Evolutionary conservation across 345 rosid genomes (phyloP), one percentile per base, ranked within the genome.

Genomic region (Sisymbrium irio): DNA sequence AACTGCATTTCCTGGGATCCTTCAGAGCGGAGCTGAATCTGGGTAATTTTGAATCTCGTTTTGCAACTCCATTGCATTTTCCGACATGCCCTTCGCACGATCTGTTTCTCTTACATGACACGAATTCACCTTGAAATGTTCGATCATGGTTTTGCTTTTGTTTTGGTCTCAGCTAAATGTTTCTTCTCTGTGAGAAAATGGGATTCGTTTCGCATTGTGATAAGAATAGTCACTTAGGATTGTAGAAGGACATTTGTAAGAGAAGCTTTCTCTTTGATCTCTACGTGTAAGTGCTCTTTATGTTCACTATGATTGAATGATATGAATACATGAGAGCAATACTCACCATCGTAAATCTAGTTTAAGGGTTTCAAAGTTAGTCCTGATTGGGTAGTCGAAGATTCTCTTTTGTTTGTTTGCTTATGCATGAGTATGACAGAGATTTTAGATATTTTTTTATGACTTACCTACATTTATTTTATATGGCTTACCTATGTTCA

Each of bases 1-100:
- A n/a, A n/a, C n/a, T n/a, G n/a, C n/a, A n/a, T n/a, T n/a, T n/a
- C n/a, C n/a, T n/a, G n/a, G 4, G 56, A 75, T 67, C 68, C 61
- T 66, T 65, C 35, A 74, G 37, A 40, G 11, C 61, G 10, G 22
- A 75, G 50, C 69, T 75, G 65, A 62, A 75, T 68, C 69, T 68
- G 69, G 74, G 79, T 75, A 61, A 33, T 2, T 67, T 49, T n/a
- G 7, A 53, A 58, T 75, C 78, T 75, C 68, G 10, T 57, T 64
- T 64, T 50, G 17, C 11, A 22, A 18, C 41, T 55, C 44, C 33
- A 9, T 50, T 27, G 51, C 68, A 49, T n/a, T 36, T 10, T 59
- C 25, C 33, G 3, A 35, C 27, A 33, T n/a, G 15, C 35, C 5
- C 15, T 71, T 63, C 49, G 68, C 76, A 73, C 65, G 59, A 56